Conservation (phyloP, 208 protist species). For the Crithidia sp. region DNA sequence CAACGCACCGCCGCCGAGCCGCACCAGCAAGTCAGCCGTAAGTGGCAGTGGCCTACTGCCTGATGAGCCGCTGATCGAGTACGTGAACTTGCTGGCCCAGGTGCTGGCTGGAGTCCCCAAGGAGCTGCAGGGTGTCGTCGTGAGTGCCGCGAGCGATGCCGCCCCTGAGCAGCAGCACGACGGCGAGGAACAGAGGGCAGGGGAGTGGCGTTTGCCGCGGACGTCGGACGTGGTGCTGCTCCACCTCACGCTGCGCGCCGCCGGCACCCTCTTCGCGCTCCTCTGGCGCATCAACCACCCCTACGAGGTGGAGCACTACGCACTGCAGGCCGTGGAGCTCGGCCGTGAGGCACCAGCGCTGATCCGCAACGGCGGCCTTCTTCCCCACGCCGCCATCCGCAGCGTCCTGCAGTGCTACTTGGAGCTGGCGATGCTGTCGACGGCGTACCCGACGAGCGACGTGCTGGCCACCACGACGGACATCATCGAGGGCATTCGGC, state of each 20-base stretch:
- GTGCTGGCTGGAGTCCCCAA: slow-evolving; percentile 78
- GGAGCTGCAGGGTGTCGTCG: slow-evolving; percentile 43
- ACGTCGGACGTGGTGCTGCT: slow-evolving; percentile 46
- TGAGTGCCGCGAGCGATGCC: slow-evolving; percentile 5
- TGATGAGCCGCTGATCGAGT: slow-evolving; percentile 77
- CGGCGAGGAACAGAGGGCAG: neutral
- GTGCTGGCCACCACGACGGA: slow-evolving; percentile 55
- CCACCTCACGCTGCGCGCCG: slow-evolving; percentile 54
- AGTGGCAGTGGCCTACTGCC: slow-evolving; percentile 21
- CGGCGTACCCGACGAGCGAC: slow-evolving; percentile 29
- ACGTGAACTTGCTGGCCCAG: slow-evolving; percentile 60
- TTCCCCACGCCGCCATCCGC: slow-evolving; percentile 80
- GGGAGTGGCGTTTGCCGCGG: slow-evolving; percentile 36
- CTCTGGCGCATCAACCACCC: slow-evolving; percentile 82
- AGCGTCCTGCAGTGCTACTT: slow-evolving; percentile 82
- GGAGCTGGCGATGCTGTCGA: slow-evolving; percentile 52
- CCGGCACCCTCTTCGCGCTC: slow-evolving; percentile 61
- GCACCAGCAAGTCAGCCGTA: neutral
- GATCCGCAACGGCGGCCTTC: slow-evolving; percentile 45
- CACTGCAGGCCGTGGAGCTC: slow-evolving; percentile 32
- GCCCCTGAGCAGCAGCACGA: neutral
- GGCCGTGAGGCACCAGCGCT: slow-evolving; percentile 38
- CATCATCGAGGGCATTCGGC: slow-evolving; percentile 53
- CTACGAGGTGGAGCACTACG: slow-evolving; percentile 63
- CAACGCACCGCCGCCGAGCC: slow-evolving; percentile 3